Base-by-base conservation (phyloP, 495 filamentous ascomycete species). In the Evernia prunastri region DNA sequence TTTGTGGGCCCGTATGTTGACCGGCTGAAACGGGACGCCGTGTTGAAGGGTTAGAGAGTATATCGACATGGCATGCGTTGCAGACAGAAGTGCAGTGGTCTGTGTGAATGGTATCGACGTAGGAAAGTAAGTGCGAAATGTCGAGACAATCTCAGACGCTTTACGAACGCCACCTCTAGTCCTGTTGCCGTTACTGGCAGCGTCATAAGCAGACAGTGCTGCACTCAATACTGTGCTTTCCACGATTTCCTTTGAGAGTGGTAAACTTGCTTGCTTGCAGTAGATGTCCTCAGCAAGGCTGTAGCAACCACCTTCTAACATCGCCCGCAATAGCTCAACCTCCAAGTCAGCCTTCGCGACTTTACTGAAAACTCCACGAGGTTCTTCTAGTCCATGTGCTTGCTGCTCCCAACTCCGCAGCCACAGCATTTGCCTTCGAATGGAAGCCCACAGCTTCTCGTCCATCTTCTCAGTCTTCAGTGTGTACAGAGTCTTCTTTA, bases 1-100 rank as follows among this genome's bases (percentile, higher is more conserved):
- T 6, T 82, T 72, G 68, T 93, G 90, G 4, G 93, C 89, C 9
- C 94, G 87, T 42, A 98, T 86, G 67, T 88, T 89, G 59, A 96
- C 91, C 2, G 94, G 94, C 39, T 89, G 89, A 66, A 97, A 96
- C 0, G 92, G 92, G 64, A 96, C 88, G 45, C 91, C 91, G 72
- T 95, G 92, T 68, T 95, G 91, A 11, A 97, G 78, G 0, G 88
- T 92, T 10, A 98, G 81, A 7, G 89, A 89, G 76, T 96, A 97
- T 67, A 89, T 88, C 40, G 91, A 93, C 42, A 97, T 79, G 10
- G 85, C 80, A 72, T 98, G 92, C 0, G 95, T 96, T 23, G 94
- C 91, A 49, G 81, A 78, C n/a, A 97, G 79, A 8, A 98, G 82
- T 42, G 89, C 82, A 35, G 82, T 80, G 53, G 86, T 79, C 64